Percentiles rank a stretch among this genome's conserved stretches.
phyloP scores from a whole-genome alignment of 495 filamentous ascomycete species.

The Talaromyces thailandensis region DNA sequence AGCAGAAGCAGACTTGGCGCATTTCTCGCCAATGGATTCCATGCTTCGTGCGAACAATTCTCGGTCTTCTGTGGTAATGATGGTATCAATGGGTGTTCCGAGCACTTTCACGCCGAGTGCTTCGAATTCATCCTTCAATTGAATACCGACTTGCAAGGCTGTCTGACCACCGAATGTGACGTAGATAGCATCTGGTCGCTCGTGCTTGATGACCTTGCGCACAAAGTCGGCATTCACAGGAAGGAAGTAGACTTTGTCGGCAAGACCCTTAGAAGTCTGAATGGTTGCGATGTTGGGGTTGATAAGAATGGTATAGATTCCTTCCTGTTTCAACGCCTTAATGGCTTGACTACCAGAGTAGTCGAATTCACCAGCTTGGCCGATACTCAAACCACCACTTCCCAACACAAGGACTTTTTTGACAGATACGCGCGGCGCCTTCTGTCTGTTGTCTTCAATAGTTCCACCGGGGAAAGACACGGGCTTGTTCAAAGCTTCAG shows the following conservation, averaged over 20 bases:
- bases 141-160: conserved; percentile 86
- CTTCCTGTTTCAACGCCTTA: conserved; percentile 95
- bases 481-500: conserved; percentile 52
- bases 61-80: conserved; percentile 96
- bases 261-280: conserved; percentile 90
- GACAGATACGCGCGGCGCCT: conserved; percentile 68
- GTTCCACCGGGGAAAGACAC: conserved; percentile 82
- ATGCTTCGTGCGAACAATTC: conserved; percentile 96
- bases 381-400: conserved; percentile 92
- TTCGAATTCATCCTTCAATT: conserved; percentile 94
- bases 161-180: conserved; percentile 97
- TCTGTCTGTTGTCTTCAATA: conserved; percentile 61
- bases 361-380: conserved; percentile 97
- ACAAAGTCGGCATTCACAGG: conserved; percentile 95
- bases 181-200: conserved; percentile 94
- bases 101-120: conserved; percentile 83
- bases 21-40: conserved; percentile 97
- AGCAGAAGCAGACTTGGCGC: conserved; percentile 91
- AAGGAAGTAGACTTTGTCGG: conserved; percentile 97
- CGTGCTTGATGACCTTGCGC: conserved; percentile 90
- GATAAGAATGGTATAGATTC: conserved; percentile 89
- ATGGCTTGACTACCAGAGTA: conserved; percentile 91
- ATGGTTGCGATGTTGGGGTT: conserved; percentile 99
- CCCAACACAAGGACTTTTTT: conserved; percentile 98
- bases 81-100: conserved; percentile 93